phyloP scores from a whole-genome alignment of 495 filamentous ascomycete species.

The Cryomyces minteri region DNA sequence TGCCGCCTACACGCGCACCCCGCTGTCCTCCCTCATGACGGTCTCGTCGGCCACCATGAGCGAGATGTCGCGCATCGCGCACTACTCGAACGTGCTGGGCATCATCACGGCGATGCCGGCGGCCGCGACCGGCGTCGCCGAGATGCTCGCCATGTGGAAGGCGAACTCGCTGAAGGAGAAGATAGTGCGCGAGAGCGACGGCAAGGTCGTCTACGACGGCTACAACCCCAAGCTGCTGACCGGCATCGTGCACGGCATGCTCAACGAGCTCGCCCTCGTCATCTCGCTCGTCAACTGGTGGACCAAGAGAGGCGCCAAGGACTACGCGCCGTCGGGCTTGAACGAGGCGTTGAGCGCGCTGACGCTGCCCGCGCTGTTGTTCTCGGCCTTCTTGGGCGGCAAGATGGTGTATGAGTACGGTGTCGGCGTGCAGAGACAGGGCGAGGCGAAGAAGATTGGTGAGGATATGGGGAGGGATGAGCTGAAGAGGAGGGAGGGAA shows the following conservation, averaged over 20 bases:
- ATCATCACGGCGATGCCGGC: conserved; percentile 9
- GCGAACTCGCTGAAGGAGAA: neutral
- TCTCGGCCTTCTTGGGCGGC: conserved; percentile 8
- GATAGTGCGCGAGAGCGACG: conserved; percentile 3
- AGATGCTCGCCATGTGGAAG: conserved; percentile 6
- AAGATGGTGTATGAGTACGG: conserved; percentile 10
- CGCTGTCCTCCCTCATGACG: conserved; percentile 3
- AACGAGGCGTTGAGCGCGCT: neutral
- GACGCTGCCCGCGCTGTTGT: neutral
- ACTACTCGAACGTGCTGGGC: conserved; percentile 10
- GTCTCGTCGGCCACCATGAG: neutral
- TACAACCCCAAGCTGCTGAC: conserved; percentile 9
- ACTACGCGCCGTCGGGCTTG: neutral
- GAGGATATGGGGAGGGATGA: neutral
- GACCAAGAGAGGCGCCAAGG: neutral
- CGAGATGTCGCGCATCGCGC: conserved; percentile 7
- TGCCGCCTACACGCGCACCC: conserved; percentile 1
- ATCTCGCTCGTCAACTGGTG: conserved; percentile 7
- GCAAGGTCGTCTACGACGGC: conserved; percentile 1
- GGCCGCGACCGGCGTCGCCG: conserved; percentile 7
- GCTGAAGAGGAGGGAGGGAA: neutral
- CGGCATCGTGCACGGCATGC: conserved; percentile 7
- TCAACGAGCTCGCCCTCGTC: conserved; percentile 8
- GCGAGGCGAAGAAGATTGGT: conserved; percentile 5
- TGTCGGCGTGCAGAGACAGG: conserved; percentile 8